A percentile compares a stretch with the other conserved stretches of the same genome.
Evolutionary conservation across 2,329 filamentous ascomycete genomes (phyloP).

Genomic region (Lojkania enalia): DNA sequence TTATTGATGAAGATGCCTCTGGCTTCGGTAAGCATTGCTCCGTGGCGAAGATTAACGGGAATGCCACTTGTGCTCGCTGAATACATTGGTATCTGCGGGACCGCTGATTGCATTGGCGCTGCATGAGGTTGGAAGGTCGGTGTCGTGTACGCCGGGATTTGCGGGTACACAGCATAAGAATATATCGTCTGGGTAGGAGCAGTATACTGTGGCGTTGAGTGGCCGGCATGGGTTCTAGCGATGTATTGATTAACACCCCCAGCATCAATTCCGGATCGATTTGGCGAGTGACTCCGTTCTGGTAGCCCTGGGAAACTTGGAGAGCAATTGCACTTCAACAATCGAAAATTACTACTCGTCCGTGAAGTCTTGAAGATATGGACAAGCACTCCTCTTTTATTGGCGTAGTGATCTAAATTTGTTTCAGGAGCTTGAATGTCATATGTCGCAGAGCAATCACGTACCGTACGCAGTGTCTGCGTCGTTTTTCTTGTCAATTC

Average conservation of each 20-base stretch:
- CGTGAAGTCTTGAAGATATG: slow-evolving; percentile 39
- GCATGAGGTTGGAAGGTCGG: slow-evolving; percentile 24
- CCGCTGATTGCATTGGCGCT: slow-evolving; percentile 12
- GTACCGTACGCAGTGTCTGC: slow-evolving; percentile 40
- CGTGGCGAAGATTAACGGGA: slow-evolving; percentile 43
- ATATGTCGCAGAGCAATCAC: slow-evolving; percentile 1
- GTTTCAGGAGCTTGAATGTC: neutral
- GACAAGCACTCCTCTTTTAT: slow-evolving; percentile 30
- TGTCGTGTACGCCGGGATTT: slow-evolving; percentile 21
- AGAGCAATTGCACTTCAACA: slow-evolving; percentile 43
- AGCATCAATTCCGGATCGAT: slow-evolving; percentile 36
- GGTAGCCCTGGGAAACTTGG: slow-evolving; percentile 27
- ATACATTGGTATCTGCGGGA: slow-evolving; percentile 28
- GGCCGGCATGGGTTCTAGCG: slow-evolving; percentile 11
- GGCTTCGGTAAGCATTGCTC: slow-evolving; percentile 41
- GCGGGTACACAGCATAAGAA: slow-evolving; percentile 26
- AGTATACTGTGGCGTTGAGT: slow-evolving; percentile 20
- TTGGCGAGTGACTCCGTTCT: slow-evolving; percentile 31
- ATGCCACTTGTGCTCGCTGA: slow-evolving; percentile 37
- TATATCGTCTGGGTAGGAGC: slow-evolving; percentile 23
- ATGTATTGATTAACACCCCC: slow-evolving; percentile 29
- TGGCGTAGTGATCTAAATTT: slow-evolving; percentile 24
- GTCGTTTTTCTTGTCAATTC: slow-evolving; percentile 38
- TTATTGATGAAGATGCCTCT: slow-evolving; percentile 44
- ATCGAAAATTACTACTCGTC: slow-evolving; percentile 27